Base-by-base conservation (phyloP, 1,139 yeast species). In the Candida frijolesensis region DNA sequence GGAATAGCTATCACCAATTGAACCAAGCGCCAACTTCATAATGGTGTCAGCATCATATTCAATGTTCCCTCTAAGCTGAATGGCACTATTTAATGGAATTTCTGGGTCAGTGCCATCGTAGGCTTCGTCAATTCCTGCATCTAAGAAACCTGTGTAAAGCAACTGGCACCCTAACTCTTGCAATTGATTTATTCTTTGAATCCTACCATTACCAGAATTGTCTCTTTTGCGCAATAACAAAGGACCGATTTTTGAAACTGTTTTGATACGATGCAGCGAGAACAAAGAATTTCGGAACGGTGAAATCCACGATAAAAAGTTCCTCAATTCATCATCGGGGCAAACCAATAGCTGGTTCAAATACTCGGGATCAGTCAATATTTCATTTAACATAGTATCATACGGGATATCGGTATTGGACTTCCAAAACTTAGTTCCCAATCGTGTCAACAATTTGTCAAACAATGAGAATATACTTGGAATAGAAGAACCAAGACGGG, bases 391-490 rank as follows among this genome's bases (percentile, higher is more conserved):
- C 40, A 84, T 67, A 51, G 80, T 80, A 44, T 75, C 74, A 54
- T 74, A 82, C 2, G 78, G 76, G 56, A 72, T 77, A 0, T 87
- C 87, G 1, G 75, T 68, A 2, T 82, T 70, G 27, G 65, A 58
- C 1, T 61, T 58, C 90, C 92, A 87, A 52, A 84, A 80, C 2
- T 67, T 65, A 0, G 59, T 18, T 8, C 72, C 74, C 19, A 80
- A 68, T 43, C 68, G 68, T 2, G 53, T 50, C 29, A 85, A 62
- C 1, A 84, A 64, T 16, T 72, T 54, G 8, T 70, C 60, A 34
- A 86, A 70, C 1, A 80, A 78, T 47, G 78, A 65, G 29, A 87
- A 65, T 5, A 85, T 64, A 22, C 72, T 65, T 0, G 87, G 89
- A 22, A 87, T 63, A 0, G 92, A 85, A 18, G 68, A 68, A 42